Percentiles rank a stretch among this genome's conserved stretches.
phyloP scores from a whole-genome alignment of 2,329 filamentous ascomycete species.

The Alternaria novae-zelandiae region DNA sequence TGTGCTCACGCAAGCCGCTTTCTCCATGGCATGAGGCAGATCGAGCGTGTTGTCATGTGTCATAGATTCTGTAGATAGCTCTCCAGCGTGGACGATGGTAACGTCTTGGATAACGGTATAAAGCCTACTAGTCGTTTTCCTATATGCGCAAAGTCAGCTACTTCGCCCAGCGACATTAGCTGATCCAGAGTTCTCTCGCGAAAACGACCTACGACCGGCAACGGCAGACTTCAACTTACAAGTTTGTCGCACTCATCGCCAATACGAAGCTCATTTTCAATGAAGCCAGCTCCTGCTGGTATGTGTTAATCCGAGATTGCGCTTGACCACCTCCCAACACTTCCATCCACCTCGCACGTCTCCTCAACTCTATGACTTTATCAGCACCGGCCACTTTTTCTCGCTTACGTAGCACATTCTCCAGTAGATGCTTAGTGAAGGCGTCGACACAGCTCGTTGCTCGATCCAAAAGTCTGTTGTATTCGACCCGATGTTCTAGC shows the following conservation, averaged over 20 bases:
- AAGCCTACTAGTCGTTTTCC: neutral
- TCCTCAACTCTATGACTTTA: neutral
- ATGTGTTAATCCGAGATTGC: neutral
- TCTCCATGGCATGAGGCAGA: neutral
- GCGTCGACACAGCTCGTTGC: neutral
- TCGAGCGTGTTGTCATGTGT: rapidly evolving
- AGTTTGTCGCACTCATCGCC: neutral
- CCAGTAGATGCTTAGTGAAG: neutral
- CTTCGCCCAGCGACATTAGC: neutral
- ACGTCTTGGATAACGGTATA: neutral
- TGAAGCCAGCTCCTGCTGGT: neutral
- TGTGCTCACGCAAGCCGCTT: neutral
- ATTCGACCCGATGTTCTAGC: neutral
- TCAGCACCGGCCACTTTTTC: neutral
- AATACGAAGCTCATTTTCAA: neutral
- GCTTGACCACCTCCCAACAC: neutral
- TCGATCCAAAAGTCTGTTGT: neutral
- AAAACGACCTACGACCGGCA: too few species aligned
- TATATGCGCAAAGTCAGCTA: neutral
- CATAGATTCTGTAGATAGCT: rapidly evolving
- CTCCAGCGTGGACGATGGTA: neutral
- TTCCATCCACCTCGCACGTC: neutral
- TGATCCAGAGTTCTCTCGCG: neutral
- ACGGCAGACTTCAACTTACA: neutral
- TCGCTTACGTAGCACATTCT: neutral